Conservation (phyloP, 352 stramenopile genomes). For the Globisporangium mamillatum region DNA sequence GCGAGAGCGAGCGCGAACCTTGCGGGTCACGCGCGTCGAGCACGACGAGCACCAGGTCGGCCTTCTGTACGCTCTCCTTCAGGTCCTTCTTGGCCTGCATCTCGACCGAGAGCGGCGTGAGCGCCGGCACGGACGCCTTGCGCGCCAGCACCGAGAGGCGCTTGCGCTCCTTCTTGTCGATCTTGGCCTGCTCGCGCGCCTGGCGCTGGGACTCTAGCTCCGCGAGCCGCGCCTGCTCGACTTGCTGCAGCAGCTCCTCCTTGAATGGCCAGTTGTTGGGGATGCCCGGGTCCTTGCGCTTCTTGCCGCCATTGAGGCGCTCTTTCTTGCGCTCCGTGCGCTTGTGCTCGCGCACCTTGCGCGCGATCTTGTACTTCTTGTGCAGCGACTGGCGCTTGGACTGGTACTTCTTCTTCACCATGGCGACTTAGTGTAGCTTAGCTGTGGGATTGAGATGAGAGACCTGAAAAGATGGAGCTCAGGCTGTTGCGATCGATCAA, state of each 20-base stretch:
- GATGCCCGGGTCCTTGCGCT: conserved; percentile 97
- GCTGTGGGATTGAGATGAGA: neutral
- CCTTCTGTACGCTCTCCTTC: conserved; percentile 62
- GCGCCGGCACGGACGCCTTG: conserved; percentile 26
- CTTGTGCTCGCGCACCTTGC: conserved; percentile 92
- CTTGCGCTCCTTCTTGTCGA: conserved; percentile 75
- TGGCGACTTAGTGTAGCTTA: conserved; percentile 30
- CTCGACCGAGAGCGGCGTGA: conserved; percentile 68
- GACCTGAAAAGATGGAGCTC: neutral
- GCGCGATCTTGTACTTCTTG: conserved; percentile 98
- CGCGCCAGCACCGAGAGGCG: conserved; percentile 28
- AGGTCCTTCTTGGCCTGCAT: conserved; percentile 79
- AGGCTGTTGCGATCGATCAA: conserved; percentile 7
- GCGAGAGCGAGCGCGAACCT: conserved; percentile 89
- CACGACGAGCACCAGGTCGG: conserved; percentile 82
- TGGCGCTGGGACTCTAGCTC: conserved; percentile 64
- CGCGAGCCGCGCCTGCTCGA: conserved; percentile 73
- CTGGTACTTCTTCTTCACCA: conserved; percentile 99
- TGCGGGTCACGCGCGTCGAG: conserved; percentile 98
- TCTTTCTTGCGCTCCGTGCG: conserved; percentile 93
- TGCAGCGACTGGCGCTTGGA: conserved; percentile 96
- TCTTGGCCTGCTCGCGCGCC: conserved; percentile 56
- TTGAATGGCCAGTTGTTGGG: conserved; percentile 99
- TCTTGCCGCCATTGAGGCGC: conserved; percentile 86
- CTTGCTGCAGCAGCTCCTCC: conserved; percentile 89